These are phyloP conservation scores for Coniochaeta sp. DNA, from an alignment of 2,329 filamentous ascomycete genomes.

Conservation along the genomic window DNA sequence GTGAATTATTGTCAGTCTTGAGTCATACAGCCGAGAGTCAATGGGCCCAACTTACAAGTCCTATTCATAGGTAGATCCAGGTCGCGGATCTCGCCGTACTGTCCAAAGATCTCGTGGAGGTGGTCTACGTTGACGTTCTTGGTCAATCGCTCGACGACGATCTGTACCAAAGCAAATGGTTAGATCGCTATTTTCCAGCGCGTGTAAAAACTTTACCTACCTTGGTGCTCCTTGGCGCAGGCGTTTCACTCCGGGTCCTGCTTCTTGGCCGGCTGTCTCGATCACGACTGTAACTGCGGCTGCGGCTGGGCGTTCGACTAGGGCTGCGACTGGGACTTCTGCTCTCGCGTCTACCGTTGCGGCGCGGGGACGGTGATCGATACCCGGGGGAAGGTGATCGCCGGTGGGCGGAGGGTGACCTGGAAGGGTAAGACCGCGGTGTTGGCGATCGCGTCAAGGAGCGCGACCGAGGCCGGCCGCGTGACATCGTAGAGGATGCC, in stretches of 20 bases:
- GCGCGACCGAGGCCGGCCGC: neutral
- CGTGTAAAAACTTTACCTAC: conserved; percentile 21
- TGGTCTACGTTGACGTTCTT: conserved; percentile 91
- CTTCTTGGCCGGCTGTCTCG: conserved; percentile 17
- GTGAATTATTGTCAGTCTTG: neutral
- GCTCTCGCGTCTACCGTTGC: conserved; percentile 26
- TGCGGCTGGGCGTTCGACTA: conserved; percentile 20
- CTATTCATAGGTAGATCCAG: conserved; percentile 87
- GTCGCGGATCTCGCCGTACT: conserved; percentile 78
- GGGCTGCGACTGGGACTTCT: conserved; percentile 22
- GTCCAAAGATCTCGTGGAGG: conserved; percentile 83
- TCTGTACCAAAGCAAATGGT: conserved; percentile 40
- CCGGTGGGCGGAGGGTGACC: neutral
- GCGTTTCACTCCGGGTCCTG: conserved; percentile 24
- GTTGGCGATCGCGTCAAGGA: neutral
- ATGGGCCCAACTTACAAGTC: conserved; percentile 48
- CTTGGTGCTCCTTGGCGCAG: conserved; percentile 43
- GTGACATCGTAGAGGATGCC: neutral
- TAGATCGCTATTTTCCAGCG: neutral
- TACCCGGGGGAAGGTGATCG: conserved; percentile 8
- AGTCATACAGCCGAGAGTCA: neutral
- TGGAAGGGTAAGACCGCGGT: neutral
- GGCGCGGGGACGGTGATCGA: conserved; percentile 22
- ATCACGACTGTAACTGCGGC: conserved; percentile 24
- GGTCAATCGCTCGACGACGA: conserved; percentile 91